These are phyloP conservation scores for Aspergillus baeticus DNA, from an alignment of 495 filamentous ascomycete species.

Conservation along the genomic window DNA sequence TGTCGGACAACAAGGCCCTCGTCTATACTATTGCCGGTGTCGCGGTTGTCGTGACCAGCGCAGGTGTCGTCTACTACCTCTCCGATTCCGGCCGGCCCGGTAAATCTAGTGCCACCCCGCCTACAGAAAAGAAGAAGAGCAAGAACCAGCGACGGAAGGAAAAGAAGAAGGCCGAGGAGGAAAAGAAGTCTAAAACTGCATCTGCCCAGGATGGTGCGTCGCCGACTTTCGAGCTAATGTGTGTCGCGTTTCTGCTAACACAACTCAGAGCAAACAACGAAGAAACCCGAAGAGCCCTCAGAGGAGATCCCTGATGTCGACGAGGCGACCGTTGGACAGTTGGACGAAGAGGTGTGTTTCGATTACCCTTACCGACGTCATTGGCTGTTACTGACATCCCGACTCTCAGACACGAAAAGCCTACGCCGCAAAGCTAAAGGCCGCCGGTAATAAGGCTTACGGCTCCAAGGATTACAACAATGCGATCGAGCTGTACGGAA, in stretches of 20 bases:
- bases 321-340: slow-evolving; percentile 66
- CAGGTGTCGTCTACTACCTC: slow-evolving; percentile 89
- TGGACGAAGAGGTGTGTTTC: slow-evolving; percentile 63
- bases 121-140: slow-evolving; percentile 51
- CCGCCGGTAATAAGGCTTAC: slow-evolving; percentile 94
- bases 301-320: slow-evolving; percentile 85
- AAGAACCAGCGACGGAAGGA: slow-evolving; percentile 61
- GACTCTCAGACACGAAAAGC: slow-evolving; percentile 58
- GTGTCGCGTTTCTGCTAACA: slow-evolving; percentile 21
- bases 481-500: slow-evolving; percentile 91
- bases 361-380: neutral
- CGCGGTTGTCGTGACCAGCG: slow-evolving; percentile 84
- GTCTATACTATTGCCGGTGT: slow-evolving; percentile 96
- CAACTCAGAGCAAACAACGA: slow-evolving; percentile 38
- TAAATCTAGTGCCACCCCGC: slow-evolving; percentile 17
- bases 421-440: slow-evolving; percentile 87
- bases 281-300: slow-evolving; percentile 60
- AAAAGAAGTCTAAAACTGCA: slow-evolving; percentile 55
- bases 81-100: slow-evolving; percentile 41
- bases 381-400: slow-evolving; percentile 16
- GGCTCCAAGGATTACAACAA: slow-evolving; percentile 84
- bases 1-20: slow-evolving; percentile 88
- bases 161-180: slow-evolving; percentile 69
- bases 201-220: slow-evolving; percentile 45
- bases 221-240: neutral